A percentile compares a stretch with the other conserved stretches of the same genome.
Evolutionary conservation across 2,329 filamentous ascomycete species (phyloP).

Genomic region (Diatrype stigma): DNA sequence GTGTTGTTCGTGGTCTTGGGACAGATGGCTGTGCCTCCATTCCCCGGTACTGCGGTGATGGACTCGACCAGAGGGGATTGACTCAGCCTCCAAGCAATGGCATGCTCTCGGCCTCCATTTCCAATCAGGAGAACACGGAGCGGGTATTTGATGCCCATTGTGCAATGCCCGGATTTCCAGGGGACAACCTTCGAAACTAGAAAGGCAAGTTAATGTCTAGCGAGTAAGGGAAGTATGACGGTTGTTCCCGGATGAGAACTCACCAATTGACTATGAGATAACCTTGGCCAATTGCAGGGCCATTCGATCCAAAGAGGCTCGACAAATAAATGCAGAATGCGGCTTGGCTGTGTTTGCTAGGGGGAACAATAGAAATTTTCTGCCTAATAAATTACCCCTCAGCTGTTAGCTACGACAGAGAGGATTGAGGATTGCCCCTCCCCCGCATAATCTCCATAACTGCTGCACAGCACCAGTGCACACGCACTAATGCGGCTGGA

Average conservation of each 20-base stretch:
- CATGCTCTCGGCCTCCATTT: slow-evolving; percentile 91
- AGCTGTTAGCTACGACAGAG: not conserved
- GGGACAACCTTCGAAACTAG: not conserved
- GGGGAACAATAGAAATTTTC: not conserved
- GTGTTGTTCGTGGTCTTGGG: slow-evolving; percentile 70
- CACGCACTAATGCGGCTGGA: not conserved
- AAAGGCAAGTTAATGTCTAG: not conserved
- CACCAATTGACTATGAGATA: not conserved
- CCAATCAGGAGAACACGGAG: slow-evolving; percentile 81
- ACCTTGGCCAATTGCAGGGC: not conserved
- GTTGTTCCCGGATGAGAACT: not conserved
- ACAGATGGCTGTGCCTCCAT: slow-evolving; percentile 75
- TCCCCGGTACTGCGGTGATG: slow-evolving; percentile 71
- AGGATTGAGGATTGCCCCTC: not conserved
- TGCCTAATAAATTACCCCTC: not conserved
- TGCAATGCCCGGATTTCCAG: not conserved
- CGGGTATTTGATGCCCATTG: slow-evolving; percentile 24
- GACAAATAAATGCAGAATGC: not conserved
- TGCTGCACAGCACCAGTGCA: too few relatives aligned
- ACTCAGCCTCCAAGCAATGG: slow-evolving; percentile 87
- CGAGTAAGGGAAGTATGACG: not conserved
- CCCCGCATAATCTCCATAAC: not conserved
- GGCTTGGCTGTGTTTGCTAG: not conserved
- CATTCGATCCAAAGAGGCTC: not conserved
- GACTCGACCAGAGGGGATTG: slow-evolving; percentile 75